A percentile compares a stretch with the other conserved stretches of the same genome.
phyloP scores from a whole-genome alignment of 2,329 filamentous ascomycete species.

The Rugonectria rugulosa region DNA sequence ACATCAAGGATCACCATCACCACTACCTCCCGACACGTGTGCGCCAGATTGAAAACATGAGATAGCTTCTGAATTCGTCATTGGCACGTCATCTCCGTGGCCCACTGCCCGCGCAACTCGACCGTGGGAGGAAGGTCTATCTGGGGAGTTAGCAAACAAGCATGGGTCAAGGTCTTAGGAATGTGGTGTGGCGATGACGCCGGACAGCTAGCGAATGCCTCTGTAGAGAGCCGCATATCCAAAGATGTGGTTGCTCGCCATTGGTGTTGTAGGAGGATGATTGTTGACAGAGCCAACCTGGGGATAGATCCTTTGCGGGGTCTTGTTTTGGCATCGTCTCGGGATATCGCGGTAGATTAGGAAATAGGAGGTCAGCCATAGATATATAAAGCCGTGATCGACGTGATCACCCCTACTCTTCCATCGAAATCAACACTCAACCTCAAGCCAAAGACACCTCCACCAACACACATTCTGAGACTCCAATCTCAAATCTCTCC shows the following conservation, averaged over 20 bases:
- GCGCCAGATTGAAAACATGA: slow-evolving; percentile 27
- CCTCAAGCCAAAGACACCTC: not conserved
- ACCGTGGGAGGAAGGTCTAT: slow-evolving; percentile 22
- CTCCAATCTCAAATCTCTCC: not conserved
- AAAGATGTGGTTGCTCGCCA: slow-evolving; percentile 39
- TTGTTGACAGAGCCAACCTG: slow-evolving; percentile 26
- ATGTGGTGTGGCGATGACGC: slow-evolving; percentile 31
- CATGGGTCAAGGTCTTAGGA: slow-evolving; percentile 16
- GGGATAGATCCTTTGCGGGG: slow-evolving; percentile 17
- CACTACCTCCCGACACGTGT: slow-evolving; percentile 29
- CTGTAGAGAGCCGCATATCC: slow-evolving; percentile 33
- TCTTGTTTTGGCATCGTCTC: slow-evolving; percentile 14
- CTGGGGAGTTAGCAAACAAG: slow-evolving; percentile 15
- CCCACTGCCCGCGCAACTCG: slow-evolving; percentile 11
- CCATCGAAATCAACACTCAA: not conserved
- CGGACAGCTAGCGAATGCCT: slow-evolving; percentile 16
- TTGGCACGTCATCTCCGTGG: slow-evolving; percentile 29
- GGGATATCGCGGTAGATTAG: slow-evolving; percentile 8
- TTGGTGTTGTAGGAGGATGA: slow-evolving; percentile 33
- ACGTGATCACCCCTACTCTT: slow-evolving; percentile 3
- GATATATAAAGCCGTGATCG: slow-evolving; percentile 13
- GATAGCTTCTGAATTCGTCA: slow-evolving; percentile 26
- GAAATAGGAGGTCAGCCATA: not conserved
- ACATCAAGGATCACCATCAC: slow-evolving; percentile 9
- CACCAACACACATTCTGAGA: not conserved